Base-by-base conservation (phyloP, 2,329 filamentous ascomycete species). In the Helotiales sp. region DNA sequence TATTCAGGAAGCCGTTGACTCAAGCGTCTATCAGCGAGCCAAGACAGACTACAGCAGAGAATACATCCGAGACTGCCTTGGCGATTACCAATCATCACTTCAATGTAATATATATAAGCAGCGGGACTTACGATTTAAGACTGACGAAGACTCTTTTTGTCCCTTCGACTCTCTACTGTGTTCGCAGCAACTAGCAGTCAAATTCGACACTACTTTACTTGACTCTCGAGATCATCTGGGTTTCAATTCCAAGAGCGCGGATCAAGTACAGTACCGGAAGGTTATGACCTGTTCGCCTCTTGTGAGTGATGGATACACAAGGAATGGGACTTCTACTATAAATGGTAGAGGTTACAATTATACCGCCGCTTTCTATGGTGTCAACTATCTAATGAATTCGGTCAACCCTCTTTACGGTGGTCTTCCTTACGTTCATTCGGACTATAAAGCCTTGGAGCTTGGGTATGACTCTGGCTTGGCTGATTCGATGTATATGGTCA, bases 61-160 rank as follows among this genome's bases (percentile, higher is more conserved):
- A 2, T 52, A 52, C 12, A 36, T 52, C n/a, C 50, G 36, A 22
- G 50, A 52, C n/a, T 52, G 50, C 12, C 36, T 52, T 25, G 42
- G 27, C 31, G 34, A 25, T 10, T 52, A 31, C 15, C 34, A 52
- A 24, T 44, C 36, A 12, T 52, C 50, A 4, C 50, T 36, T 19
- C n/a, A 52, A 8, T 52, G 50, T 29, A 52, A 44, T 15, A 42
- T 52, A 1, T 52, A 42, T 25, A 52, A 52, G 13, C 36, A 34
- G 17, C 50, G 36, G 30, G n/a, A 27, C 1, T 30, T 52, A 9
- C 50, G 24, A 8, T 52, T 42, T 24, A 3, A 29, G 10, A 42
- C 36, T 3, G 9, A 13, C 15, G 31, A 24, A 3, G 42, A 52
- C n/a, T 22, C 50, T 1, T 22, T 36, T 13, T 52, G 50, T 7